Base-by-base conservation (phyloP, 768 basidiomycete species). In the Suillus luteus region DNA sequence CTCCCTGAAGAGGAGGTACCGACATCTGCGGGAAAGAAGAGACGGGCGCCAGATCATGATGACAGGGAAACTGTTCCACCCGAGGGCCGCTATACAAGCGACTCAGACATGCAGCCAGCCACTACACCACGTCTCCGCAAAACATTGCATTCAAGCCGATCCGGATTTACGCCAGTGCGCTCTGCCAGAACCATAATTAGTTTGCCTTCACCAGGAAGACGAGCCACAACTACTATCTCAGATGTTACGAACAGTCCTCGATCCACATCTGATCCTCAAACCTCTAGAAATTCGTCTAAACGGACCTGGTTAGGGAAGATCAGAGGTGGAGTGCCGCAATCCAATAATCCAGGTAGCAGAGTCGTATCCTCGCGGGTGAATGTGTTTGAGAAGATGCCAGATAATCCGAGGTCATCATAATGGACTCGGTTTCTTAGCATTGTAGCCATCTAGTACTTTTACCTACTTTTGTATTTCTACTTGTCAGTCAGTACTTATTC, bases 21-120 rank as follows among this genome's bases (percentile, higher is more conserved):
- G 2, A 75, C 83, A 17, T 82, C 84, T 41, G 70, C 75, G 35
- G 87, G 89, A 37, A 88, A 86, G 78, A 93, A 92, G 71, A 83
- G 91, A 12, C 84, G 85, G 27, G 88, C 86, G 33, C 91, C 92
- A 2, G 91, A 92, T 62, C 91, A 93, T 68, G 90, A 89, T 66
- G 90, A 91, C 58, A 77, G 80, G 66, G 70, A 82, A 74, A 81
- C 82, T 60, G 75, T 89, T 33, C 88, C 90, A 31, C 82, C 84
- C 0, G 90, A 92, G 70, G 88, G 90, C 85, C 77, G 87, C 82
- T 43, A 77, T 79, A 75, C 61, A 44, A 70, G 59, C 51, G 73
- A 83, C 33, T 76, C 80, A 24, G 79, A 70, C 62, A 68, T 62
- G 10, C 72, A 77, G 61, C 74, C 75, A 55, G 73, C 75, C 17